Evolutionary conservation across 345 rosid genomes (phyloP).

Genomic region (Syzygium aromaticum): DNA sequence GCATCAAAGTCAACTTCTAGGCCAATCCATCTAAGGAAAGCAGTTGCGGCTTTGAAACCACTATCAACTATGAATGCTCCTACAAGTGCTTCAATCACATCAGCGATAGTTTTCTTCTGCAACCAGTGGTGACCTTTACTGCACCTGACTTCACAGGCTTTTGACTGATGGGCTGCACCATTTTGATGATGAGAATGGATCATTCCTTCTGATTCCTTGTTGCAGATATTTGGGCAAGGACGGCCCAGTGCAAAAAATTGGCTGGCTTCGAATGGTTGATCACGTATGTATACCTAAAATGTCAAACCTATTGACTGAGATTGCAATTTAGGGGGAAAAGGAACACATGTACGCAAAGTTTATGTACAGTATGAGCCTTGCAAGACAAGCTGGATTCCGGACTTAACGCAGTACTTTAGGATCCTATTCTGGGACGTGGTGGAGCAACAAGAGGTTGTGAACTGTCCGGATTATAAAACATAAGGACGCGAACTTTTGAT

Average conservation of each 20-base stretch:
- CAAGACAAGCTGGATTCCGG: background rate
- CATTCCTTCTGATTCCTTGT: conserved; percentile 24
- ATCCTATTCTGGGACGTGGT: background rate
- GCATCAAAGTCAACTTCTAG: conserved; percentile 56
- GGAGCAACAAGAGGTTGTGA: background rate
- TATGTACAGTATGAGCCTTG: background rate
- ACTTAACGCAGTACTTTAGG: background rate
- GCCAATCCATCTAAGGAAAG: conserved; percentile 88
- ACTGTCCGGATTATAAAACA: background rate
- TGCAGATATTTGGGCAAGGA: conserved; percentile 60
- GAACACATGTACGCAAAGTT: background rate
- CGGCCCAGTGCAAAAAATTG: conserved; percentile 78
- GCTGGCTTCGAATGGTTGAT: conserved; percentile 67
- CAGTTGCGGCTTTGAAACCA: conserved; percentile 82
- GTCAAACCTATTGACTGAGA: background rate
- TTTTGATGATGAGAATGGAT: conserved; percentile 29
- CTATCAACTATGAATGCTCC: conserved; percentile 89
- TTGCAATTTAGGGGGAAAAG: background rate
- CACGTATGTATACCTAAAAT: conserved; percentile 79
- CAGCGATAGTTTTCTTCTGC: conserved; percentile 79
- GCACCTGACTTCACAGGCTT: conserved; percentile 50
- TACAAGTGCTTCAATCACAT: conserved; percentile 84
- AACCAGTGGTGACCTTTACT: conserved; percentile 81
- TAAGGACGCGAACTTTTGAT: background rate
- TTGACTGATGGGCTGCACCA: conserved; percentile 12